Conservation (phyloP, 306 rosid genomes). For the Quercus variabilis region DNA sequence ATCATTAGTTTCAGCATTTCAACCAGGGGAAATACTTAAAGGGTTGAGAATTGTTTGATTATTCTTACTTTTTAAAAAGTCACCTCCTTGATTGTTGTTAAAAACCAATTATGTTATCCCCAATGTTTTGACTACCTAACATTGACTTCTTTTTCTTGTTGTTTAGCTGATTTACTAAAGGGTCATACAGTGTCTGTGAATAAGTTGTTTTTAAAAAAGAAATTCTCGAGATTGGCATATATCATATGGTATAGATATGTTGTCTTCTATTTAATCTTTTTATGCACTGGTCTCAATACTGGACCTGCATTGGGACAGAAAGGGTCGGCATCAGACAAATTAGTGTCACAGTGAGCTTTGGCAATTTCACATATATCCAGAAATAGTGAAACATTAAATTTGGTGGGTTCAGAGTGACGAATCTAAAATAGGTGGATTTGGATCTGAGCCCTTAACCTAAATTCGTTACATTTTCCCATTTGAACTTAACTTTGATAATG, state of each 20-base stretch:
- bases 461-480: background rate
- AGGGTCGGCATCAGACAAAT: conserved; percentile 28
- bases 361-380: conserved; percentile 27
- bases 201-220: conserved; percentile 1
- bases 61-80: conserved; percentile 40
- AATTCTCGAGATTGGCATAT: conserved; percentile 32
- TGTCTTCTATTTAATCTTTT: conserved; percentile 49
- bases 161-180: conserved; percentile 35
- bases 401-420: conserved; percentile 22
- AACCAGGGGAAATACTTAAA: background rate
- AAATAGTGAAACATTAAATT: conserved; percentile 22
- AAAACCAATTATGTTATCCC: conserved; percentile 35
- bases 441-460: conserved; percentile 4
- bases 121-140: conserved; percentile 43
- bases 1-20: conserved; percentile 27
- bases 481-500: background rate
- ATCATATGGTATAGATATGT: conserved; percentile 31
- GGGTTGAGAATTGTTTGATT: conserved; percentile 34
- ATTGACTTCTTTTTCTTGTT: conserved; percentile 45
- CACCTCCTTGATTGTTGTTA: conserved; percentile 28
- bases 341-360: conserved; percentile 24
- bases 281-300: conserved; percentile 43
- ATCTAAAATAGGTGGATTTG: conserved; percentile 20
- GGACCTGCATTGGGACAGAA: conserved; percentile 53
- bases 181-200: conserved; percentile 15